Evolutionary conservation across 192 early-diverging fungal genomes (phyloP), one percentile per base, ranked within the genome.

Genomic region (Chytriomyces hyalinus): DNA sequence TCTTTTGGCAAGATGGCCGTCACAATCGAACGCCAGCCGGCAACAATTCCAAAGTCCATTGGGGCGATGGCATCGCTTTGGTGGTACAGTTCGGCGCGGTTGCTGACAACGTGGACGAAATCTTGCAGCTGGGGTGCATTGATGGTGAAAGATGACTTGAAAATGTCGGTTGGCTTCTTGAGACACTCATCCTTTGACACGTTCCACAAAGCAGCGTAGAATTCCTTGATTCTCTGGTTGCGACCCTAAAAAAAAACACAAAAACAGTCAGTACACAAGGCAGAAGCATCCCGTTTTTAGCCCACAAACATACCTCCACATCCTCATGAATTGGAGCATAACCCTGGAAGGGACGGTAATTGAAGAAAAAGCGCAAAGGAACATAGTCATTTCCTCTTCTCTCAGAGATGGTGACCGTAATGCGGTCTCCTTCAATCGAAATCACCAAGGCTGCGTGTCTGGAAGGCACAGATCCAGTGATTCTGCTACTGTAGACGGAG

Each of bases 21-120:
- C 81, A 96, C 92, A 68, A 96, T 92, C 48, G 90, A 92, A 87
- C 89, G 88, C 95, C 95, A 93, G 48, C 92, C 94, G 68, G 94
- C 93, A 64, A 96, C 94, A 71, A 98, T 98, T 67, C 93, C 94
- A 85, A 95, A 96, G 85, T 96, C 94, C 93, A 98, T 92, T 26
- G 96, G 96, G 50, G 92, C 90, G 10, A 72, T 64, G 66, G 24
- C 43, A 43, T 47, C 49, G 62, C 26, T 49, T 0, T 49, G 50
- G 64, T 71, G 73, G 78, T 89, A 89, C 20, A 83, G 70, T 50
- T 87, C 84, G 49, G 87, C 87, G 36, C 88, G 85, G 84, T 95
- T 95, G 76, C 92, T 91, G 44, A 96, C 87, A 66, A 91, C 84
- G 67, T 92, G 89, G 74, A 87, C 86, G 80, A 95, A 95, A 62